These are phyloP conservation scores for Tilletiaria anomala DNA, from an alignment of 1,284 basidiomycete genomes.

Conservation along the genomic window DNA sequence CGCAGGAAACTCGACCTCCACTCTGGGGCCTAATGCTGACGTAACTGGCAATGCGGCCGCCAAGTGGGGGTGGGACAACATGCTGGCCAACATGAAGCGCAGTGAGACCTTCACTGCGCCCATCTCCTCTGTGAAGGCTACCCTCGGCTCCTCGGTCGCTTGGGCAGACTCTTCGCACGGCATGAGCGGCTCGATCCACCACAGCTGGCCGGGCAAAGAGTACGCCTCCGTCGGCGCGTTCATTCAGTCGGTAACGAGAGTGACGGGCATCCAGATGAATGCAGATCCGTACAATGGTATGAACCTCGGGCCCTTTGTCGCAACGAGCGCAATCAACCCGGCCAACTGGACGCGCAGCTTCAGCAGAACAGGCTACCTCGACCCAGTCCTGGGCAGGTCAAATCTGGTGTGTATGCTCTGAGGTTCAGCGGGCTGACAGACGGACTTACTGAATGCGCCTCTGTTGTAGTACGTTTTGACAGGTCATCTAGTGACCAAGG, in stretches of 20 bases:
- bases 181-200: constrained; percentile 12
- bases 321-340: constrained; percentile 18
- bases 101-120: constrained; percentile 12
- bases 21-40: constrained; percentile 27
- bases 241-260: constrained; percentile 13
- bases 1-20: constrained; percentile 31
- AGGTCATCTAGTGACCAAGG: constrained; percentile 21
- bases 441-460: no score
- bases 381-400: constrained; percentile 14
- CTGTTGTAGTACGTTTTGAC: constrained; percentile 27
- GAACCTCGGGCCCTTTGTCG: constrained; percentile 21
- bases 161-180: constrained; percentile 15
- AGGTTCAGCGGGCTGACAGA: no score
- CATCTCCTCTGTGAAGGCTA: constrained; percentile 7
- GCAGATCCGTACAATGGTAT: constrained; percentile 18
- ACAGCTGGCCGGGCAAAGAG: constrained; percentile 19
- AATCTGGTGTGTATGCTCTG: no score
- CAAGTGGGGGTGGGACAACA: constrained; percentile 15
- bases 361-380: constrained; percentile 25
- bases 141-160: constrained; percentile 8
- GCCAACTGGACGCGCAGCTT: constrained; percentile 20
- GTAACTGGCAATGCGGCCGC: constrained; percentile 13
- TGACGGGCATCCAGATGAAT: constrained; percentile 12
- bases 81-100: constrained; percentile 20
- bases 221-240: constrained; percentile 18